A percentile compares a stretch with the other conserved stretches of the same genome.
These are phyloP conservation scores for Phylloporus sp. DNA, from an alignment of 768 basidiomycete species.

Conservation along the genomic window DNA sequence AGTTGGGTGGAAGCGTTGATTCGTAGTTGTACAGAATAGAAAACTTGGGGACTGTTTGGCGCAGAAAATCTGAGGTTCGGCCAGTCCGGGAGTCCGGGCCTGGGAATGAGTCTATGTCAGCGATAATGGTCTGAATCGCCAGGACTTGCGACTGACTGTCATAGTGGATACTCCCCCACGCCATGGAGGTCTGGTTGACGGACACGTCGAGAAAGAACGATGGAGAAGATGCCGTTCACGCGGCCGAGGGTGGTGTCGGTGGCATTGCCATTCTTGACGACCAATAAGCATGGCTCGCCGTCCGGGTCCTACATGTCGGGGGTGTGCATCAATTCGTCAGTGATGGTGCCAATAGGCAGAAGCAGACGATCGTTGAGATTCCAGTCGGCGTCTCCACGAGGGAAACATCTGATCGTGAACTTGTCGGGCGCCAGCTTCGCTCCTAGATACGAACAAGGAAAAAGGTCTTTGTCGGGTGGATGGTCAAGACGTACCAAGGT, in stretches of 20 bases:
- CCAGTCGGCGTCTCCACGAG: neutral
- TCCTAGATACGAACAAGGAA: neutral
- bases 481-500: too few relatives aligned
- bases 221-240: slow-evolving; percentile 31
- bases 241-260: slow-evolving; percentile 37
- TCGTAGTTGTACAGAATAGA: too few relatives aligned
- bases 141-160: neutral
- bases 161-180: neutral
- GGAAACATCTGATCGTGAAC: neutral
- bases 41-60: too few relatives aligned
- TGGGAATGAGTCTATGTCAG: too few relatives aligned
- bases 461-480: neutral
- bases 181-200: neutral
- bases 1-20: too few relatives aligned
- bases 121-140: slow-evolving; percentile 38
- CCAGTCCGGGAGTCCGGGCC: too few relatives aligned
- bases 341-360: neutral
- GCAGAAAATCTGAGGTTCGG: too few relatives aligned
- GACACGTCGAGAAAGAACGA: slow-evolving; percentile 19
- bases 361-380: neutral
- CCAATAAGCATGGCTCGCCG: slow-evolving; percentile 12
- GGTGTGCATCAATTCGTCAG: slow-evolving; percentile 29
- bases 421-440: neutral
- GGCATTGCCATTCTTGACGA: slow-evolving; percentile 3
- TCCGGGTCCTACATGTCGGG: slow-evolving; percentile 29